phyloP scores from a whole-genome alignment of 129 eudicot species.

The Silybum marianum region DNA sequence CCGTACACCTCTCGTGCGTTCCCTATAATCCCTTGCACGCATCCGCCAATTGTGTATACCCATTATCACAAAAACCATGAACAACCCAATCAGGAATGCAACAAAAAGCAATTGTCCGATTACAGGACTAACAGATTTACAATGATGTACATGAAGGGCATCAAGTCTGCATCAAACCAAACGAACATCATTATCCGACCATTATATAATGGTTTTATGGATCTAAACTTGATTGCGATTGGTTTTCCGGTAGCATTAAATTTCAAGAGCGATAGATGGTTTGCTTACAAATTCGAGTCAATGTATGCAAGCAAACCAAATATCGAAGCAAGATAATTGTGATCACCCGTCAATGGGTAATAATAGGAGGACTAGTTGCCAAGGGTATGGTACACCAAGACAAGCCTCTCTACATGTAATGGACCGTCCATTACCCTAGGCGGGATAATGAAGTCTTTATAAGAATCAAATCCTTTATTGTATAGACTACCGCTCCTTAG shows the following conservation, averaged over 20 bases:
- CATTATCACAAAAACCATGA: too few relatives aligned
- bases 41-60: too few relatives aligned
- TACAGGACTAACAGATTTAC: too few relatives aligned
- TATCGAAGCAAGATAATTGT: slow-evolving; percentile 67
- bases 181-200: neutral
- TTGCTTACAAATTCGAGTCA: slow-evolving; percentile 25
- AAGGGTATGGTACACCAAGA: slow-evolving; percentile 74
- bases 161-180: slow-evolving; percentile 6
- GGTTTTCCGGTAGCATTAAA: slow-evolving; percentile 55
- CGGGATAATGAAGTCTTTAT: slow-evolving; percentile 63
- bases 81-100: too few relatives aligned
- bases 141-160: slow-evolving; percentile 32
- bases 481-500: slow-evolving; percentile 53
- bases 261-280: slow-evolving; percentile 50
- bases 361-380: slow-evolving; percentile 67
- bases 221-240: slow-evolving; percentile 52
- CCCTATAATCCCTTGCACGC: too few relatives aligned
- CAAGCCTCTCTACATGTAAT: slow-evolving; percentile 65
- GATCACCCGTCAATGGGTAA: slow-evolving; percentile 55
- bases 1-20: too few relatives aligned
- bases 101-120: too few relatives aligned
- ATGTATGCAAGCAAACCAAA: slow-evolving; percentile 45
- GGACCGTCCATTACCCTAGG: slow-evolving; percentile 38
- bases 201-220: slow-evolving; percentile 37
- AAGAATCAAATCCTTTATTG: slow-evolving; percentile 48